Base-by-base conservation (phyloP, 306 rosid species). In the Spatholobus suberectus region DNA sequence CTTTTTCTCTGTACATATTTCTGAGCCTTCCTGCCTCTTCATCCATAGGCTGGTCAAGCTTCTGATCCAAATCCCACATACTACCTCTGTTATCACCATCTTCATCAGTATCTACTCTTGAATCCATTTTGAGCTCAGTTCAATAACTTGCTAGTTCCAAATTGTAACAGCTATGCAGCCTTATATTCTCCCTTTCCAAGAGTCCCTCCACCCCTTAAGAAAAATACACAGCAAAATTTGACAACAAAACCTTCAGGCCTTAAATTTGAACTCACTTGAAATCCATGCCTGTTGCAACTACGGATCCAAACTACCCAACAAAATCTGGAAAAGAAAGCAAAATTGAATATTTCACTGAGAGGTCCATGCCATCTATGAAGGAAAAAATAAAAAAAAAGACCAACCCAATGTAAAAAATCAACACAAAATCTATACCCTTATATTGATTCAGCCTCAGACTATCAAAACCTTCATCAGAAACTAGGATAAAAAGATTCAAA, bases 61-160 rank as follows among this genome's bases (percentile, higher is more conserved):
- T 93, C 92, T 95, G 97, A 86, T 92, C 95, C 84, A 95, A 86
- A 83, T 68, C 97, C 98, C 98, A 95, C 97, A 95, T 93, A 59
- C 96, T 89, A 57, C 98, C 98, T 83, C 52, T 88, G 84, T 46
- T 85, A 54, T 83, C 89, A 77, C 82, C 75, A 11, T 89, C 92
- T 47, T 82, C 93, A 86, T 80, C 88, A 21, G 81, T 85, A 68
- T 92, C 97, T 23, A 72, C 91, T 84, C 90, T 82, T 73, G 95
- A 86, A 83, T 79, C 87, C 97, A 90, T 95, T 85, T 82, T 40
- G 76, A 67, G 38, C 81, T 55, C 34, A 77, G 38, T 77, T 83
- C 75, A 72, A 69, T 43, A 84, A 69, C 68, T 55, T 21, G 32
- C 29, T 20, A 23, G 54, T 40, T 68, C 66, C 26, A 80, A 78